A percentile compares a stretch with the other conserved stretches of the same genome.
Evolutionary conservation across 2,329 filamentous ascomycete species (phyloP).

Genomic region (Pseudogymnoascus sp.): DNA sequence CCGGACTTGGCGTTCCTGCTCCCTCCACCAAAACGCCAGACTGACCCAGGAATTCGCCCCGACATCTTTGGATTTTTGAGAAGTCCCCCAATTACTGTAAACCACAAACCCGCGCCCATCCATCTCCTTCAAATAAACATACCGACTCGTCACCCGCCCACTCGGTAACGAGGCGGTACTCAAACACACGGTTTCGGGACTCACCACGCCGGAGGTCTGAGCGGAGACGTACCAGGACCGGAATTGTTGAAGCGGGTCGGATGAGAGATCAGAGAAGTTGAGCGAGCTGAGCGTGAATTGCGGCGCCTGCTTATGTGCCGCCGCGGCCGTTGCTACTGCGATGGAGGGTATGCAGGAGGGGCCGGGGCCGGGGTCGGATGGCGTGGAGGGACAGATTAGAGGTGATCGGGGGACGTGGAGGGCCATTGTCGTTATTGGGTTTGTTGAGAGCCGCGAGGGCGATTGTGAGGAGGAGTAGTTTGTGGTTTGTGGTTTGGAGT

Average conservation of each 20-base stretch:
- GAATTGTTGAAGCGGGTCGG: constrained; percentile 73
- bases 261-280: constrained; percentile 49
- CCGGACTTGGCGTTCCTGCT: constrained; percentile 79
- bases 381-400: background rate
- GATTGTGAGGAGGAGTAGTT: background rate
- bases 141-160: constrained; percentile 73
- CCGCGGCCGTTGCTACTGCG: constrained; percentile 51
- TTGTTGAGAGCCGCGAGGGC: background rate
- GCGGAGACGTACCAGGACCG: constrained; percentile 79
- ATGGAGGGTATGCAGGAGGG: background rate
- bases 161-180: constrained; percentile 77
- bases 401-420: background rate
- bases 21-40: constrained; percentile 85
- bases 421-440: background rate
- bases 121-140: constrained; percentile 94
- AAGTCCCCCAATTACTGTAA: constrained; percentile 87
- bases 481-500: background rate
- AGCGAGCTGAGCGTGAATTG: constrained; percentile 67
- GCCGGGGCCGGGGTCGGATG: background rate
- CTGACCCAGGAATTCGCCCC: constrained; percentile 66
- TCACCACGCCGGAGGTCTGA: constrained; percentile 46
- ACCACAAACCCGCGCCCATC: constrained; percentile 76
- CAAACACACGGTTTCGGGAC: constrained; percentile 83
- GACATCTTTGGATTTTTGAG: constrained; percentile 58
- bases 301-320: constrained; percentile 52